Evolutionary conservation across 1,139 yeast species (phyloP).

Genomic region (Pichia sp.): DNA sequence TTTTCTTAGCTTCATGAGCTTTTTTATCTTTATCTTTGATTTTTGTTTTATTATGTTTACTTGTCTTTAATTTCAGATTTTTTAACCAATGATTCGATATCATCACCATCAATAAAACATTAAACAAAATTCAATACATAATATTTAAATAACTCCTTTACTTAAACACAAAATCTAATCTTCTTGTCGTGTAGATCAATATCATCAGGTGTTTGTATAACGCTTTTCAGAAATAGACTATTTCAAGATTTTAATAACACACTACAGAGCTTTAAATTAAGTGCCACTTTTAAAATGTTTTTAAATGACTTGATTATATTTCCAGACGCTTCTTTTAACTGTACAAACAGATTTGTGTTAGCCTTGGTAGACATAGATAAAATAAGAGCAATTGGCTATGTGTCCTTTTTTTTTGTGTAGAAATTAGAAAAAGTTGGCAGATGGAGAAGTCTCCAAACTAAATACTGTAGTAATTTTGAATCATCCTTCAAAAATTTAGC

Average conservation of each 20-base stretch:
- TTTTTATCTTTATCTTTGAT: background rate
- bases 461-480: too few relatives aligned
- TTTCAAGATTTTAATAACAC: constrained; percentile 23
- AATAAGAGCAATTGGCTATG: too few relatives aligned
- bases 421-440: too few relatives aligned
- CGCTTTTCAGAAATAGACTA: constrained; percentile 15
- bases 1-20: background rate
- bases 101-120: constrained; percentile 18
- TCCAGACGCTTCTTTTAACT: constrained; percentile 9
- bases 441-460: too few relatives aligned
- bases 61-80: background rate
- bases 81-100: background rate
- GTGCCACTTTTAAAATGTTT: constrained; percentile 47
- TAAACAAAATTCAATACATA: constrained; percentile 34
- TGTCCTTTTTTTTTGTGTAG: too few relatives aligned
- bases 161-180: constrained; percentile 47
- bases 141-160: constrained; percentile 45
- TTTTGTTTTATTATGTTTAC: too few relatives aligned
- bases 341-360: background rate
- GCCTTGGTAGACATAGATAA: background rate
- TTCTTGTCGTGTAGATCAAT: constrained; percentile 29
- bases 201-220: constrained; percentile 2
- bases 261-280: constrained; percentile 39
- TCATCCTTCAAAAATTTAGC: too few relatives aligned
- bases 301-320: constrained; percentile 45